Percentiles rank a stretch among this genome's conserved stretches.
Evolutionary conservation across 177 flowering plant species (phyloP).

Genomic region (Telopea speciosissima): DNA sequence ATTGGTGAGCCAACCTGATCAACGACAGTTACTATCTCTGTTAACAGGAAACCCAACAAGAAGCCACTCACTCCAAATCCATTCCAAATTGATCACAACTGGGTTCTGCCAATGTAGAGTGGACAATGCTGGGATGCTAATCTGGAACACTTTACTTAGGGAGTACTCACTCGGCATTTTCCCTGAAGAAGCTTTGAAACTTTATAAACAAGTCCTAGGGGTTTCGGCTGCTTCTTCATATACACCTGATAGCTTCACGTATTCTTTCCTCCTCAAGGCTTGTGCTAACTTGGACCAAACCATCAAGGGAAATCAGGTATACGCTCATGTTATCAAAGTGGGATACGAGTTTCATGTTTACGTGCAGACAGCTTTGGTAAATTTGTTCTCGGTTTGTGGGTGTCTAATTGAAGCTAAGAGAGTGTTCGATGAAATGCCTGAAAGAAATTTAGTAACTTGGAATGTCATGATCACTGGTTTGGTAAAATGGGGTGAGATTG

Average conservation of each 20-base stretch:
- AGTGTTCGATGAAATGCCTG: not conserved
- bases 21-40: not conserved
- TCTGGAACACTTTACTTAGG: conserved; percentile 34
- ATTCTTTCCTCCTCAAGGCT: conserved; percentile 40
- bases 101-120: conserved; percentile 7
- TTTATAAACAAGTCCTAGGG: conserved; percentile 24
- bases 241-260: conserved; percentile 38
- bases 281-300: conserved; percentile 18
- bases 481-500: conserved; percentile 35
- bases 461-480: conserved; percentile 29
- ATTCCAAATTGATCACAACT: conserved; percentile 22
- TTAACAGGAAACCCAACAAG: not conserved
- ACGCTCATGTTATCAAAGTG: conserved; percentile 26
- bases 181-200: conserved; percentile 33
- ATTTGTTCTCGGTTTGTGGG: conserved; percentile 33
- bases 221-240: not conserved
- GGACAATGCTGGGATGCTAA: not conserved
- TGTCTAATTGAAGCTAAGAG: conserved; percentile 3
- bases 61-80: conserved; percentile 13
- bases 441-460: not conserved
- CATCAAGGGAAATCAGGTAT: conserved; percentile 28
- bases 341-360: conserved; percentile 44
- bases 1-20: not conserved
- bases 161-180: conserved; percentile 24
- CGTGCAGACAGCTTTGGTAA: conserved; percentile 44